A percentile compares a stretch with the other conserved stretches of the same genome.
These are phyloP conservation scores for Russula compacta DNA, from an alignment of 768 basidiomycete genomes.

Conservation along the genomic window DNA sequence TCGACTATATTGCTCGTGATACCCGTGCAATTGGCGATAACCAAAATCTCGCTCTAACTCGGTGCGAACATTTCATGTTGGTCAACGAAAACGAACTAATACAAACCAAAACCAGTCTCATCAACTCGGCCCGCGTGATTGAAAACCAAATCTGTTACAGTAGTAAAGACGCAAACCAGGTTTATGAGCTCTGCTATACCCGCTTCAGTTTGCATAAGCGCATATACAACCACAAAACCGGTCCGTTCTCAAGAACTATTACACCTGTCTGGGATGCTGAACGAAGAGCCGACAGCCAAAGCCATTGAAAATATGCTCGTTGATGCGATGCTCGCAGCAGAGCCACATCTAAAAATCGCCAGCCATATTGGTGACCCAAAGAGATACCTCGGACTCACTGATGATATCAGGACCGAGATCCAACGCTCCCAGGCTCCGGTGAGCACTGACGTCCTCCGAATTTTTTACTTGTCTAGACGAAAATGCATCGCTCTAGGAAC, in stretches of 20 bases:
- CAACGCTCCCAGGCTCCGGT: constrained; percentile 46
- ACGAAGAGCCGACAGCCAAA: constrained; percentile 38
- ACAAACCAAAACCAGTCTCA: constrained; percentile 39
- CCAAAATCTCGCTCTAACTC: constrained; percentile 42
- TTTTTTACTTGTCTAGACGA: not conserved
- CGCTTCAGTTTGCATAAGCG: constrained; percentile 76
- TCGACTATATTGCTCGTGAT: constrained; percentile 77
- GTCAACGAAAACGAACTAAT: not conserved
- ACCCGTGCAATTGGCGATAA: constrained; percentile 60
- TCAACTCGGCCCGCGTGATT: constrained; percentile 67
- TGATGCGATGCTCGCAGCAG: constrained; percentile 63
- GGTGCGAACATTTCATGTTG: constrained; percentile 24
- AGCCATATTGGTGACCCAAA: constrained; percentile 46
- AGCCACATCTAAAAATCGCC: constrained; percentile 54
- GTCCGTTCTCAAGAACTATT: constrained; percentile 27
- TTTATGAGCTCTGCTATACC: constrained; percentile 65
- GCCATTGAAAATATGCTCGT: constrained; percentile 82
- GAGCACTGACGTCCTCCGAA: constrained; percentile 15
- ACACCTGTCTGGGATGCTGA: not conserved
- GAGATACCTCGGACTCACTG: constrained; percentile 56
- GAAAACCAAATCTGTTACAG: constrained; percentile 70
- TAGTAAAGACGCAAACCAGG: constrained; percentile 70
- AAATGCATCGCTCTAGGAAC: constrained; percentile 36
- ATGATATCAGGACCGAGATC: constrained; percentile 54
- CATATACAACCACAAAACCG: constrained; percentile 77